These are phyloP conservation scores for Strigomonas culicis DNA, from an alignment of 208 protist genomes.

Conservation along the genomic window DNA sequence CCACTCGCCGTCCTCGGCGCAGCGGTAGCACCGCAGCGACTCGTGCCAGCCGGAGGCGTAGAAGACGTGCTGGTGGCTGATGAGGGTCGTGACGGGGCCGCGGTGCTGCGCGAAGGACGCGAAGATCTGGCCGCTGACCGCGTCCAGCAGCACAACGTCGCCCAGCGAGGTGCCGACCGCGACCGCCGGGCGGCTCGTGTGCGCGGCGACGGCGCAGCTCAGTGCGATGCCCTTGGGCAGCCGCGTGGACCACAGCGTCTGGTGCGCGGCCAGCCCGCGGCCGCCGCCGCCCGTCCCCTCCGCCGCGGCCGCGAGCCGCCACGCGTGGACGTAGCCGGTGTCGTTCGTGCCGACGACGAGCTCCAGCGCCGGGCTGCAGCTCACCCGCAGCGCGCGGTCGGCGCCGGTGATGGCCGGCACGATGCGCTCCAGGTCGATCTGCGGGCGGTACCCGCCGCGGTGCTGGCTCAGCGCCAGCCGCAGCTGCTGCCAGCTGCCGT, in stretches of 20 bases:
- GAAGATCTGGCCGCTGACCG: conserved; percentile 51
- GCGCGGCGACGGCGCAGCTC: conserved; percentile 48
- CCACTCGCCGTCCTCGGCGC: conserved; percentile 44
- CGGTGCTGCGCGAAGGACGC: conserved; percentile 81
- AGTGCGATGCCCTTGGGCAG: conserved; percentile 74
- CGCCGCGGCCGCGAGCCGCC: conserved; percentile 30
- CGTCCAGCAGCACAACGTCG: conserved; percentile 80
- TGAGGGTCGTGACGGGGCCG: conserved; percentile 69
- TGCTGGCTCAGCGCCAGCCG: conserved; percentile 17
- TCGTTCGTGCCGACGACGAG: conserved; percentile 78
- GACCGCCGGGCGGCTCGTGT: conserved; percentile 33
- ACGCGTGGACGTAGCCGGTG: conserved; percentile 72
- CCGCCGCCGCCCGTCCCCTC: conserved; percentile 10
- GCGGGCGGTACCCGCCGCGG: neutral
- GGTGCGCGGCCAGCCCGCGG: conserved; percentile 42
- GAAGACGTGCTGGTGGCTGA: conserved; percentile 34
- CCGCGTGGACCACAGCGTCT: conserved; percentile 65
- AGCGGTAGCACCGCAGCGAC: conserved; percentile 57
- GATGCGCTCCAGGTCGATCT: conserved; percentile 57
- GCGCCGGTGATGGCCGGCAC: conserved; percentile 67
- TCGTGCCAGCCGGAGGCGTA: conserved; percentile 89
- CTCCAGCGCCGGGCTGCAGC: conserved; percentile 13
- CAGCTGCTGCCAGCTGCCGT: conserved; percentile 48
- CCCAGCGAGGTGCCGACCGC: conserved; percentile 81
- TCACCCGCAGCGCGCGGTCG: conserved; percentile 81